phyloP scores from a whole-genome alignment of 495 filamentous ascomycete species.

The Aspergillus diversus region DNA sequence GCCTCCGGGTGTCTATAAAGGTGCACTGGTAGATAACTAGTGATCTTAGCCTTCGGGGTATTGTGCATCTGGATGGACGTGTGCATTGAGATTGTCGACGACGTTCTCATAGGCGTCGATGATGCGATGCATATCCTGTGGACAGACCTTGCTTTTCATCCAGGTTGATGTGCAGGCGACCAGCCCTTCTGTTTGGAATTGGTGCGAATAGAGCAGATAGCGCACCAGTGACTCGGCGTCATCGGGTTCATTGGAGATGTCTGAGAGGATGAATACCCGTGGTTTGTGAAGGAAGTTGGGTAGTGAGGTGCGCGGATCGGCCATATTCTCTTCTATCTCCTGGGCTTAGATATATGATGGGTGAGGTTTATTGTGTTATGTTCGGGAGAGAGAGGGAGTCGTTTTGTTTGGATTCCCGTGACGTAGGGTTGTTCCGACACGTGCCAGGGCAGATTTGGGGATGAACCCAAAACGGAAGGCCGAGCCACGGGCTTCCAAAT shows the following conservation, averaged over 20 bases:
- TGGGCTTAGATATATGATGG: background rate
- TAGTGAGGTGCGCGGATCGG: background rate
- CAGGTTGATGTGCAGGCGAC: constrained; percentile 49
- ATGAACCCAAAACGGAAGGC: no score
- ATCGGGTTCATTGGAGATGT: constrained; percentile 51
- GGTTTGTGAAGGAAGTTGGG: constrained; percentile 27
- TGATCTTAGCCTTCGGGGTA: no score
- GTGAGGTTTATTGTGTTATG: no score
- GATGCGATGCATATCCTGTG: constrained; percentile 44
- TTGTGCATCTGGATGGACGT: constrained; percentile 36
- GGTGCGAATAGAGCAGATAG: constrained; percentile 48
- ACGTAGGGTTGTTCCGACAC: no score
- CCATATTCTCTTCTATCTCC: background rate
- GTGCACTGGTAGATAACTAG: no score
- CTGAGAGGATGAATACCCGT: constrained; percentile 48
- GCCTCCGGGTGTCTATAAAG: no score
- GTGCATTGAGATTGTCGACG: constrained; percentile 44
- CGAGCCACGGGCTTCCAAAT: no score
- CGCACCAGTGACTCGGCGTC: constrained; percentile 48
- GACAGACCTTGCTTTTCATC: constrained; percentile 37
- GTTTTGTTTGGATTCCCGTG: no score
- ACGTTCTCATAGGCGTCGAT: constrained; percentile 44
- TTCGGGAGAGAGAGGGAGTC: no score
- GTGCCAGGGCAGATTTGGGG: no score
- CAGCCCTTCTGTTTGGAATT: constrained; percentile 47